Evolutionary conservation across 257 asterid species (phyloP).

Genomic region (Schizonepeta tenuifolia): DNA sequence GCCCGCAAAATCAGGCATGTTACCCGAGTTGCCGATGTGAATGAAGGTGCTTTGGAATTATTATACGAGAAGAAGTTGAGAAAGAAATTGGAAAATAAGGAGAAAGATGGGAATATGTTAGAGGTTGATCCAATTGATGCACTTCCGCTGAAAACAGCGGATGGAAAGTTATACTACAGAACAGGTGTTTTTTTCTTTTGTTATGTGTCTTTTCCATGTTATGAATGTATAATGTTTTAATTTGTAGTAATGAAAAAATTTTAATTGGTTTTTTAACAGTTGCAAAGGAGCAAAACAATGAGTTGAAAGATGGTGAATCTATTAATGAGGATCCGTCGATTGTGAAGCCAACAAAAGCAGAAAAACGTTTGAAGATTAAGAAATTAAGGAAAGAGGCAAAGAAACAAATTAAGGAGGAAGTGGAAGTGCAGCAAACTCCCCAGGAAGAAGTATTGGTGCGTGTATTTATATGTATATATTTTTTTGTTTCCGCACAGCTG

Average conservation of each 20-base stretch:
- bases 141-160: conserved; percentile 80
- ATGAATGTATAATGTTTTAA: background rate
- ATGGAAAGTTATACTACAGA: conserved; percentile 68
- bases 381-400: conserved; percentile 86
- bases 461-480: conserved; percentile 11
- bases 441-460: conserved; percentile 82
- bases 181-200: conserved; percentile 44
- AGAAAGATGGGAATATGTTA: conserved; percentile 47
- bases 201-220: background rate
- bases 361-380: conserved; percentile 74
- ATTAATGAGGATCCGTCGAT: conserved; percentile 36
- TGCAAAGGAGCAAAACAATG: conserved; percentile 51
- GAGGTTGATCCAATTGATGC: conserved; percentile 95
- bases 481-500: conserved; percentile 9
- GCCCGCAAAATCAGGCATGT: conserved; percentile 45
- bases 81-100: conserved; percentile 56
- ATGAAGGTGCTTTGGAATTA: conserved; percentile 75
- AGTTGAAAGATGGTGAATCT: conserved; percentile 50
- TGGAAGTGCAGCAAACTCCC: conserved; percentile 59
- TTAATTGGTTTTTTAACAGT: conserved; percentile 36
- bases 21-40: conserved; percentile 82
- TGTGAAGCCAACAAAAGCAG: conserved; percentile 69
- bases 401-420: conserved; percentile 76
- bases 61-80: conserved; percentile 67
- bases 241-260: background rate